Base-by-base conservation (phyloP, 257 asterid species). In the Nicotiana tomentosiformis region DNA sequence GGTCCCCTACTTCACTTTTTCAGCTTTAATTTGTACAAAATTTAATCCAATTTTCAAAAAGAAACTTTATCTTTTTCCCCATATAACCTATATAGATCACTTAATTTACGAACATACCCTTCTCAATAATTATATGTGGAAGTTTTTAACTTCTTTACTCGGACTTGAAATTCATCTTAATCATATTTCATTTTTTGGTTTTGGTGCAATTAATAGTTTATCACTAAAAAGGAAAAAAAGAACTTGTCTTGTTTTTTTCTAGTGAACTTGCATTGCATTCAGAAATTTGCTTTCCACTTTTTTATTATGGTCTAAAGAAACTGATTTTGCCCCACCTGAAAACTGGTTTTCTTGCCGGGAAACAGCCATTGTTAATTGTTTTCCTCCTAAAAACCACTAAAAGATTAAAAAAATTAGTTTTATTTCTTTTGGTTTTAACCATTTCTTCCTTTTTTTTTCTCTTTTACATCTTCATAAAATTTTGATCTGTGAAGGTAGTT, bases 141-240 rank as follows among this genome's bases (percentile, higher is more conserved):
- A 43, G 37, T 72, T 88, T 82, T 84, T 67, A 85, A 81, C 85
- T 84, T 35, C 84, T 70, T 74, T 62, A 26, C 70, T 88, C 93
- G 93, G 94, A 87, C 86, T 84, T 85, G 83, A 89, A 87, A 83
- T 37, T 67, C 60, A 82, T 58, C 86, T 86, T 81, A 90, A 89
- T 87, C 90, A 86, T 87, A 92, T 88, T 87, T 86, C 86, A 82
- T 64, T 87, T 88, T 84, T 90, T 68, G 89, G 93, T 85, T 85
- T 87, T 85, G 66, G 82, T 83, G 60, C 61, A 76, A 83, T 74
- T 85, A 37, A 83, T 74, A 78, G 53, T 69, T 66, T 43, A 66
- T 53, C 53, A 74, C 20, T 55, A 62, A 16, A 80, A 26, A 5
- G n/a, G 20, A 20, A 60, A 23, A 23, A 78, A 23, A 56, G 26